Conservation (phyloP, 192 early-diverging fungal genomes). For the Coemansia sp. region DNA sequence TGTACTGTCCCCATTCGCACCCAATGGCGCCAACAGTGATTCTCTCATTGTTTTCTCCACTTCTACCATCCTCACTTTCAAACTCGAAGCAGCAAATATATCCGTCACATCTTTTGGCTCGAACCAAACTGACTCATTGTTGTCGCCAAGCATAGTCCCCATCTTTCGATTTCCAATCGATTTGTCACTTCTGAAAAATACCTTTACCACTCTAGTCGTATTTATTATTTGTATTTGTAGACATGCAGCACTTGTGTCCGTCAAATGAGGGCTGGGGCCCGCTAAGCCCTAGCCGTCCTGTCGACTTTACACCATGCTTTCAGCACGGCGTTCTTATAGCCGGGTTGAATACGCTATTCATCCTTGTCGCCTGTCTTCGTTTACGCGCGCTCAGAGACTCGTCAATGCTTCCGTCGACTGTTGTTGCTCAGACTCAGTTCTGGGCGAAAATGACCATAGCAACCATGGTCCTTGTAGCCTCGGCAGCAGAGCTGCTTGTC, state of each 20-base stretch:
- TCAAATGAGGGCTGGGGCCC: conserved; percentile 55
- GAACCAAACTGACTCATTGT: not conserved
- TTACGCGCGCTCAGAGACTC: conserved; percentile 6
- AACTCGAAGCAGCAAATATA: too few species aligned
- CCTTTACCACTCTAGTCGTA: not conserved
- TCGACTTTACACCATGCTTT: conserved; percentile 50
- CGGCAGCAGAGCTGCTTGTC: conserved; percentile 23
- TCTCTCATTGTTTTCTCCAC: not conserved
- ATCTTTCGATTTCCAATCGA: too few species aligned
- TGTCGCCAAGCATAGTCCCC: not conserved
- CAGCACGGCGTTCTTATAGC: conserved; percentile 32
- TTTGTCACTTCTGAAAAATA: not conserved
- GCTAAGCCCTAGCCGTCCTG: conserved; percentile 39
- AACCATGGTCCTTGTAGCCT: conserved; percentile 20
- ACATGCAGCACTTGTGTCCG: conserved; percentile 15
- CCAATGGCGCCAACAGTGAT: not conserved
- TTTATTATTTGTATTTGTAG: not conserved
- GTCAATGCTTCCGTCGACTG: not conserved
- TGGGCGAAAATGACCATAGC: conserved; percentile 31
- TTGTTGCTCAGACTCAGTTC: conserved; percentile 24
- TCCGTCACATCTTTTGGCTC: not conserved
- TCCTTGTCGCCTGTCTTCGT: conserved; percentile 17
- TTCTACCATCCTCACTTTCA: not conserved
- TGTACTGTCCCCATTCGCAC: not conserved
- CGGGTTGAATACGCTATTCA: conserved; percentile 24